phyloP scores from a whole-genome alignment of 345 rosid genomes.

The Eucalyptus sideroxylon region DNA sequence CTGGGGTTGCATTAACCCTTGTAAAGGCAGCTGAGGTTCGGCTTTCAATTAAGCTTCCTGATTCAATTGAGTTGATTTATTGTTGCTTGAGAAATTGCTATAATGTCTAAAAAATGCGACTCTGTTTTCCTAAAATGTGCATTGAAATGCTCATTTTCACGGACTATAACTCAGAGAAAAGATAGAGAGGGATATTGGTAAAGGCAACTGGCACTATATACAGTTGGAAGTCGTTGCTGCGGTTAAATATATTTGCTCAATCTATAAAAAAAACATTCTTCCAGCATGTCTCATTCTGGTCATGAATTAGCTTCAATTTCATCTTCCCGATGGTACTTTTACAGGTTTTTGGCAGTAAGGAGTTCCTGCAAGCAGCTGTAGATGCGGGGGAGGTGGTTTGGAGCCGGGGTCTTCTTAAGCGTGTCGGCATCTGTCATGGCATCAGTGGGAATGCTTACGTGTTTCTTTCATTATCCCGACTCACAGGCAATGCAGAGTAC shows the following conservation, averaged over 20 bases:
- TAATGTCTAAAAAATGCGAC: not conserved
- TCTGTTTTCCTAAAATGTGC: not conserved
- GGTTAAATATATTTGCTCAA: not conserved
- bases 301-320: not conserved
- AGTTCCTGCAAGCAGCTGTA: conserved; percentile 50
- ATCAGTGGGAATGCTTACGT: conserved; percentile 54
- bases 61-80: not conserved
- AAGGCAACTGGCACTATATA: not conserved
- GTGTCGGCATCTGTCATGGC: conserved; percentile 65
- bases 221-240: not conserved
- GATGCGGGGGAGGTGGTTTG: conserved; percentile 63
- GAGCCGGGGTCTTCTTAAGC: conserved; percentile 58
- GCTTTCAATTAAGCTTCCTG: not conserved
- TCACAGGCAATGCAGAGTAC: conserved; percentile 33
- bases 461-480: conserved; percentile 41
- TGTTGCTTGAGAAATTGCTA: not conserved
- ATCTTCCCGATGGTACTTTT: not conserved
- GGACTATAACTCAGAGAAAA: not conserved
- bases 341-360: conserved; percentile 48
- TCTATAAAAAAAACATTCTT: too few species aligned
- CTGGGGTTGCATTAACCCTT: conserved; percentile 54
- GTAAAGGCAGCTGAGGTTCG: conserved; percentile 59
- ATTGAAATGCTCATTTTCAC: not conserved
- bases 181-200: not conserved
- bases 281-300: not conserved